Percentiles rank a stretch among this genome's conserved stretches.
Conservation (phyloP, 108 stramenopile genomes). For the Mediolabrus comicus region DNA sequence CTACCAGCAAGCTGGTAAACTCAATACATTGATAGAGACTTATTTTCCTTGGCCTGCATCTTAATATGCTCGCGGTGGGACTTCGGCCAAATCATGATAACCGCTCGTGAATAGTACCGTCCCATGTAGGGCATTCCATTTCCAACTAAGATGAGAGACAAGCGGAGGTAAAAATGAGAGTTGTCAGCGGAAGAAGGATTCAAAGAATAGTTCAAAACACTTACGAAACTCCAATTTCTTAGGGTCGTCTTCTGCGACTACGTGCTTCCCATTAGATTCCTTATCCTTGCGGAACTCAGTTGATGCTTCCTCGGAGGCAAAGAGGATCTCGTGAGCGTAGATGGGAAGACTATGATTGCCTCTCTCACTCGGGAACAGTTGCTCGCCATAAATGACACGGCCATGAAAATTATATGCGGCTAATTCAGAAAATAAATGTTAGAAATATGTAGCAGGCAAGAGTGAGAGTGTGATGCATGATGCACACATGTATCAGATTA, state of each 20-base stretch:
- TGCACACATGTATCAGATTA: no score
- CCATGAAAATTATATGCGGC: background rate
- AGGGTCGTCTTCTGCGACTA: background rate
- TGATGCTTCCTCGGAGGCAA: slow-evolving; percentile 14
- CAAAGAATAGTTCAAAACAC: background rate
- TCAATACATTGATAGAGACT: no score
- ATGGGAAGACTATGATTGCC: slow-evolving; percentile 19
- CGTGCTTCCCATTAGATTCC: slow-evolving; percentile 2
- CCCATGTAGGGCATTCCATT: background rate
- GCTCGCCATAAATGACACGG: slow-evolving; percentile 11
- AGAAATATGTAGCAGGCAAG: no score
- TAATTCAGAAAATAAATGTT: no score
- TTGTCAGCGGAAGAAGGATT: no score
- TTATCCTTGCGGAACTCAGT: background rate
- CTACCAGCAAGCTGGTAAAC: no score
- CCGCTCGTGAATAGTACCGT: slow-evolving; percentile 10
- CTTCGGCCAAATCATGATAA: slow-evolving; percentile 20
- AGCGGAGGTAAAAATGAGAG: background rate
- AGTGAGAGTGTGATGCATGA: no score
- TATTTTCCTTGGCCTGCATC: background rate
- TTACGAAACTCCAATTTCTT: background rate
- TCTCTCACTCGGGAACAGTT: background rate
- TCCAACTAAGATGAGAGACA: background rate
- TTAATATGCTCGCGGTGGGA: slow-evolving; percentile 11
- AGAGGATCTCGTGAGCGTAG: slow-evolving; percentile 19